A percentile compares a stretch with the other conserved stretches of the same genome.
phyloP scores from a whole-genome alignment of 2,329 filamentous ascomycete species.

The Tolypocladium endophyticum region DNA sequence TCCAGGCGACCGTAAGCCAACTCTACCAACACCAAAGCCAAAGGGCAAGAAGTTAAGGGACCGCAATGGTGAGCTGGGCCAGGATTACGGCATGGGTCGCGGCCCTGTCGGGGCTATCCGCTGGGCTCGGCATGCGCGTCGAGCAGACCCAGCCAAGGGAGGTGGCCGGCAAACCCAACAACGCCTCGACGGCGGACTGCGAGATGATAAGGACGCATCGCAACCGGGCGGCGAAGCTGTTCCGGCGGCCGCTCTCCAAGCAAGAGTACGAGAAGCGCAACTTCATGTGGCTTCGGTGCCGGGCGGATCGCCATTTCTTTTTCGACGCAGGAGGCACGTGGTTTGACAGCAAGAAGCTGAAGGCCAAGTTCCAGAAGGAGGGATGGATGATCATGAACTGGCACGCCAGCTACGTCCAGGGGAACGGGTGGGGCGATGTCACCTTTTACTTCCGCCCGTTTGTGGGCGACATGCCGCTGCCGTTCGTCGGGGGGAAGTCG shows the following conservation, averaged over 20 bases:
- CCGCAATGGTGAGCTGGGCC: not conserved
- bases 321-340: not conserved
- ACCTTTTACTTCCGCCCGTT: not conserved
- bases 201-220: not conserved
- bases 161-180: not conserved
- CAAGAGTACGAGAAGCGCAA: not conserved
- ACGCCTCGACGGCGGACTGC: not conserved
- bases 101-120: not conserved
- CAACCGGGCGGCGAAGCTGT: not conserved
- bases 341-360: not conserved
- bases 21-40: not conserved
- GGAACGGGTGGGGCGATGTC: not conserved
- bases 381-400: not conserved
- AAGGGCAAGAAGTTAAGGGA: too few relatives aligned
- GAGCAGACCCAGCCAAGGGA: not conserved
- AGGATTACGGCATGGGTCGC: not conserved
- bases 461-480: not conserved
- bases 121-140: not conserved
- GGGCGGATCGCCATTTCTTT: not conserved
- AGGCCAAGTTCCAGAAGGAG: not conserved
- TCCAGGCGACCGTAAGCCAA: too few relatives aligned
- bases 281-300: constrained; percentile 1
- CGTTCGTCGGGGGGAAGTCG: too few relatives aligned
- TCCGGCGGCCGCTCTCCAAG: not conserved
- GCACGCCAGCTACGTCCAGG: not conserved